Evolutionary conservation across 2,329 filamentous ascomycete species (phyloP), one percentile per base, ranked within the genome.

Genomic region (Penicillium sp.): DNA sequence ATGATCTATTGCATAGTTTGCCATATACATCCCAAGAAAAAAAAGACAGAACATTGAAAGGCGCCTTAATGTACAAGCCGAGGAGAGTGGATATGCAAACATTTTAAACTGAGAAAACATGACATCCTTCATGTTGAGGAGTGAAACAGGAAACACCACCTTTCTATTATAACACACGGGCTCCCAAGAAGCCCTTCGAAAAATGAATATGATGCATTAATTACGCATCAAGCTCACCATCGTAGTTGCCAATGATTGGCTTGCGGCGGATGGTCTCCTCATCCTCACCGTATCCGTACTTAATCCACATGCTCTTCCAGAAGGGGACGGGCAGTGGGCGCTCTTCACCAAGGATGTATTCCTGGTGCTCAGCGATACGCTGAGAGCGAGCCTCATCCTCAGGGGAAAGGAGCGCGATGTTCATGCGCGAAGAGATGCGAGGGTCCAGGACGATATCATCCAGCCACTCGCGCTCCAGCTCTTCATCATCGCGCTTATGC

Each of bases 351-450:
- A 90, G 85, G 59, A 91, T 76, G 70, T 90, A 87, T 67, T 88
- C 86, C 72, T 88, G 83, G 0, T 86, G 84, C 14, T 89, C 81
- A 27, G 81, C 80, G 53, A 92, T 85, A 55, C 78, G 77, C 46
- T 81, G 79, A 1, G 88, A 88, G 55, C 86, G 83, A 35, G 83
- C 84, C 72, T 93, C 90, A 35, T 92, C 88, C 57, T 90, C 89
- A 0, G 84, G 77, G 13, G 75, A 78, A 25, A 96, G 77, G 70
- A 89, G 83, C 68, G 95, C 96, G 53, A 85, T 85, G 55, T 89
- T 83, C 93, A 98, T 97, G 53, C 91, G 86, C 67, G 82, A 81
- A 5, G 84, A 85, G 60, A 97, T 87, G 37, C 93, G 84, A 13
- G 85, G 77, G 71, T 99, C 93, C 10, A 96, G 72, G 2, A 90